phyloP scores from a whole-genome alignment of 306 rosid genomes.

The Elaeagnus macrophylla region DNA sequence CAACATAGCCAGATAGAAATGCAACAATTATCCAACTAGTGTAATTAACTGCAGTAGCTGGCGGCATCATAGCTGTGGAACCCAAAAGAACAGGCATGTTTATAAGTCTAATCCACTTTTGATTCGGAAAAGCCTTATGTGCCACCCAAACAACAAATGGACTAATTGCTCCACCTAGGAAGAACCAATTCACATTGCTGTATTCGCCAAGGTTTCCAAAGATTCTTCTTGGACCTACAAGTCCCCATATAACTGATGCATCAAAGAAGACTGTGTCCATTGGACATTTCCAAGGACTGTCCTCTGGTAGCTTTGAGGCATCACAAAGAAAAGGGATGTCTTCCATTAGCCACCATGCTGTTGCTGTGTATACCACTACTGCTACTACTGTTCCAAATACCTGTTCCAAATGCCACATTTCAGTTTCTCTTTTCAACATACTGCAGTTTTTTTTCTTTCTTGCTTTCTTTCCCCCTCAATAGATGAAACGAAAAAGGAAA shows the following conservation, averaged over 20 bases:
- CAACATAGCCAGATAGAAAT: conserved; percentile 43
- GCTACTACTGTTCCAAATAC: conserved; percentile 56
- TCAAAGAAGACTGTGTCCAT: conserved; percentile 67
- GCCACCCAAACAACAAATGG: conserved; percentile 66
- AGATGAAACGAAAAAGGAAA: background rate
- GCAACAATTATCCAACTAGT: conserved; percentile 56
- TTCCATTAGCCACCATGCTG: conserved; percentile 85
- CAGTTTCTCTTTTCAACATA: background rate
- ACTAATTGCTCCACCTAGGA: conserved; percentile 61
- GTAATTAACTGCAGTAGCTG: conserved; percentile 64
- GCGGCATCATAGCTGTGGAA: conserved; percentile 66
- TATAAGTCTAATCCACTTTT: conserved; percentile 44
- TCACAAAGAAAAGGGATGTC: conserved; percentile 61
- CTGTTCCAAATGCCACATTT: conserved; percentile 33
- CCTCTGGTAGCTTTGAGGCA: conserved; percentile 28
- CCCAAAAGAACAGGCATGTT: conserved; percentile 68
- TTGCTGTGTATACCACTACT: conserved; percentile 41
- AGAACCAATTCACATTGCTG: conserved; percentile 60
- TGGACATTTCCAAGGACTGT: conserved; percentile 79
- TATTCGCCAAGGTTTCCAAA: conserved; percentile 79
- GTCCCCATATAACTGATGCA: conserved; percentile 87
- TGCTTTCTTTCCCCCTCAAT: too few species aligned
- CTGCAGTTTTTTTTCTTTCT: background rate
- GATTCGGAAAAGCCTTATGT: conserved; percentile 46
- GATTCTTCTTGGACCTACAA: conserved; percentile 76